These are phyloP conservation scores for Dothidotthia symphoricarpi DNA, from an alignment of 2,329 filamentous ascomycete genomes.

Conservation along the genomic window DNA sequence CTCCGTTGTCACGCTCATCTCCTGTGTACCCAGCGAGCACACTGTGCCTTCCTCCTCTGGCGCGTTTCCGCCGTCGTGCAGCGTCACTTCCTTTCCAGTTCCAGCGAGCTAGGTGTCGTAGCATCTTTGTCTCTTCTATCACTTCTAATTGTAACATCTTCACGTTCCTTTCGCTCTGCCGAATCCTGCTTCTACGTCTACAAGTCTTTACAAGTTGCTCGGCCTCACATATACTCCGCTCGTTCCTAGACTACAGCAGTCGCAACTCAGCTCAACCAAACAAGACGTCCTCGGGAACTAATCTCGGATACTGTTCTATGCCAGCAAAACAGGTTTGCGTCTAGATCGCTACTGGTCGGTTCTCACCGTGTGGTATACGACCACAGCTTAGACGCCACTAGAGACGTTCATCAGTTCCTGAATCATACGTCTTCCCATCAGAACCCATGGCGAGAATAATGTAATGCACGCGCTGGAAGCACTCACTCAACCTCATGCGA, in stretches of 20 bases:
- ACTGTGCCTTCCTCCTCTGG: conserved; percentile 22
- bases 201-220: conserved; percentile 5
- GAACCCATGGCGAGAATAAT: too few species aligned
- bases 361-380: too few species aligned
- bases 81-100: conserved; percentile 13
- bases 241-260: not conserved
- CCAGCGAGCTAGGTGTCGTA: conserved; percentile 3
- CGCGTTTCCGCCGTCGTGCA: conserved; percentile 4
- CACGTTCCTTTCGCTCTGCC: conserved; percentile 2
- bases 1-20: conserved; percentile 12
- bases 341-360: too few species aligned
- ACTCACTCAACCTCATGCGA: not conserved
- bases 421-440: too few species aligned
- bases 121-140: conserved; percentile 8
- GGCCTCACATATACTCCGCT: conserved; percentile 1
- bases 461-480: not conserved
- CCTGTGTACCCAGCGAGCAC: conserved; percentile 6
- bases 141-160: conserved; percentile 11
- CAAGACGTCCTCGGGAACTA: too few species aligned
- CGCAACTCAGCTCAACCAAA: too few species aligned
- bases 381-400: too few species aligned
- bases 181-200: conserved; percentile 2
- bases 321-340: too few species aligned
- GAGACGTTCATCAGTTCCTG: too few species aligned
- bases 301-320: too few species aligned